A percentile compares a stretch with the other conserved stretches of the same genome.
Conservation (phyloP, 2,329 filamentous ascomycete species). For the Fusarium pininemorale region DNA sequence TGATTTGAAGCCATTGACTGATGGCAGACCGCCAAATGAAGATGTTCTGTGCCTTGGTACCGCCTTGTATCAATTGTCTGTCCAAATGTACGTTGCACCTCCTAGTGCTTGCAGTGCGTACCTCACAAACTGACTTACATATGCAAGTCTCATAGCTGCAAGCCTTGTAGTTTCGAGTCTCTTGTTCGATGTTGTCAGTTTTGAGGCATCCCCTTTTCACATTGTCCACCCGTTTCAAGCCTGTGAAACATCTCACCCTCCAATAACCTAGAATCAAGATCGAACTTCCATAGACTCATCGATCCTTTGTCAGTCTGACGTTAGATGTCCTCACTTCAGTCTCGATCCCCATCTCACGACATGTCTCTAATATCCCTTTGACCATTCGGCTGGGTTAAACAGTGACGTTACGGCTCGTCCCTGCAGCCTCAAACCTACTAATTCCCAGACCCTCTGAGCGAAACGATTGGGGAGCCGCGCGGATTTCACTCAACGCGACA, state of each 20-base stretch:
- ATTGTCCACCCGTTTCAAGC: constrained; percentile 7
- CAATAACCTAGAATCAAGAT: constrained; percentile 18
- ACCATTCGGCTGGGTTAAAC: constrained; percentile 10
- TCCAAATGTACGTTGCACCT: not conserved
- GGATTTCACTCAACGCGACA: not conserved
- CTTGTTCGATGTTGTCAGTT: constrained; percentile 1
- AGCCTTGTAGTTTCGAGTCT: constrained; percentile 2
- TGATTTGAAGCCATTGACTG: constrained; percentile 1
- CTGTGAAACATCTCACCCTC: constrained; percentile 33
- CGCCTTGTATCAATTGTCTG: not conserved
- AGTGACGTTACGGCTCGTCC: constrained; percentile 29
- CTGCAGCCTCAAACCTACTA: constrained; percentile 14
- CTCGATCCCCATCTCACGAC: constrained; percentile 5
- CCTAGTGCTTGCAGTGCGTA: constrained; percentile 7
- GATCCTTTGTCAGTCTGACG: constrained; percentile 5
- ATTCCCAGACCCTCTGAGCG: not conserved
- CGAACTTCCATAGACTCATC: constrained; percentile 30
- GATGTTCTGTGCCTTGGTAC: not conserved
- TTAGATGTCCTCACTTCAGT: constrained; percentile 13
- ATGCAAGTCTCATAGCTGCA: constrained; percentile 10
- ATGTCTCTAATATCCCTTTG: constrained; percentile 2
- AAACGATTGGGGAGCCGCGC: not conserved
- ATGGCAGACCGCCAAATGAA: not conserved
- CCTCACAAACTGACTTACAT: not conserved
- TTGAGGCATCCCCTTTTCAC: constrained; percentile 1